Base-by-base conservation (phyloP, 2,329 filamentous ascomycete genomes). In the Monosporascus ibericus region DNA sequence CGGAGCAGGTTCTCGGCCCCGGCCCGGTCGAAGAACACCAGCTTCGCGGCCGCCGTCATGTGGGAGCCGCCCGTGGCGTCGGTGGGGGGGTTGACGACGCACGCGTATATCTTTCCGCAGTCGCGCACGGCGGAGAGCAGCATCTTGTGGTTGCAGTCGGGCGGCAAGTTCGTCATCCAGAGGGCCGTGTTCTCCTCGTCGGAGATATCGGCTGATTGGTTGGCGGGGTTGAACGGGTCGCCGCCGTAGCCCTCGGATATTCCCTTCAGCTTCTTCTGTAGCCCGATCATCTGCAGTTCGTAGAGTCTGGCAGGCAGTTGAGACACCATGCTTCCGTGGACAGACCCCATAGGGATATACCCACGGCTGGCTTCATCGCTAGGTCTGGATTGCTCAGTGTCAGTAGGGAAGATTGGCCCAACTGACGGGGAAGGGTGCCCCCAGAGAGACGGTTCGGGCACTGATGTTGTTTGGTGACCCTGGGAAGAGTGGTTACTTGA, bases 141-240 rank as follows among this genome's bases (percentile, higher is more conserved):
- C 57, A 74, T 68, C 25, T 63, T 57, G 40, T 74, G 69, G 2
- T 67, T 72, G 42, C 76, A 63, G 49, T 69, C 55, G 0, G 73
- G 67, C 0, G 79, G 76, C 0, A 83, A 70, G 48, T 78, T 76
- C 2, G 74, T 77, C 25, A 83, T 57, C 73, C 78, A 82, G 1
- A 82, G 65, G 0, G 76, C 71, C 34, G 77, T 79, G 62, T 80
- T 82, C 34, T 71, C 51, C 3, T 61, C 54, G 34, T 71, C 63
- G 0, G 70, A 65, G 36, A 76, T 72, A 36, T 66, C 47, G 5
- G 72, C 73, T 2, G 69, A 71, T 44, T 63, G 66, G 63, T 77
- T 77, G 9, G 65, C 65, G 2, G 40, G 17, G 0, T 72, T 57
- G 36, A 53, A 58, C 0, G 67, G 65, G 54, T 76, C 68, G 22